Conservation (phyloP, 1,284 basidiomycete species). For the Taiwanofungus camphoratus region DNA sequence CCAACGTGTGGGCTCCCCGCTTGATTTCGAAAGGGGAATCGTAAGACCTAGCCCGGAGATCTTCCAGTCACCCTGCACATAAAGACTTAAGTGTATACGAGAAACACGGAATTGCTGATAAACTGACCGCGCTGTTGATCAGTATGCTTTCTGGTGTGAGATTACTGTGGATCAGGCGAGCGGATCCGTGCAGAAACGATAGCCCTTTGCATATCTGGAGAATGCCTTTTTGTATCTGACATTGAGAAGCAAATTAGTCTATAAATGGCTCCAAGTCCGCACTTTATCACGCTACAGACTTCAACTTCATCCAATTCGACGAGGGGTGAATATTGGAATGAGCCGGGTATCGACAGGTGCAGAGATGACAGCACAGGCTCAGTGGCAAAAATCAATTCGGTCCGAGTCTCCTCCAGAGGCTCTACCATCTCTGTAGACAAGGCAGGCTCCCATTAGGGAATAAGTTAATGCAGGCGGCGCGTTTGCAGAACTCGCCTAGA, state of each 20-base stretch:
- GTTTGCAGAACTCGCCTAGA: conserved; percentile 58
- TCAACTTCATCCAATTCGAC: conserved; percentile 90
- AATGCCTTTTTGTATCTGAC: conserved; percentile 93
- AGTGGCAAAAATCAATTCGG: conserved; percentile 88
- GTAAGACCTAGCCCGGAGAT: conserved; percentile 87
- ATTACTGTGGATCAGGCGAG: conserved; percentile 90
- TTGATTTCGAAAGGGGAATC: conserved; percentile 67
- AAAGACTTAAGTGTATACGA: conserved; percentile 2
- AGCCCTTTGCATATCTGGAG: conserved; percentile 92
- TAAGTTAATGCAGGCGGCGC: too few species aligned
- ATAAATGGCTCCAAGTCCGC: neutral
- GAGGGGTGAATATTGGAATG: conserved; percentile 45
- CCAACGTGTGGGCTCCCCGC: conserved; percentile 77
- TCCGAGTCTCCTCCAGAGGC: conserved; percentile 88
- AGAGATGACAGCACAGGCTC: conserved; percentile 82
- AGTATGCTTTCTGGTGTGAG: conserved; percentile 81
- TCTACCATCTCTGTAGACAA: conserved; percentile 84
- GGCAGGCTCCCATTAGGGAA: neutral
- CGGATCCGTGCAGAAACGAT: conserved; percentile 88
- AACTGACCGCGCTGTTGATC: conserved; percentile 79
- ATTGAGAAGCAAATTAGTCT: conserved; percentile 6
- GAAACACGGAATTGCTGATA: neutral
- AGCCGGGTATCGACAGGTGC: conserved; percentile 65
- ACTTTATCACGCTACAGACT: conserved; percentile 35
- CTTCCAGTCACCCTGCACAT: conserved; percentile 92